These are phyloP conservation scores for Trypanosoma vivax DNA, from an alignment of 208 protist species.

Conservation along the genomic window DNA sequence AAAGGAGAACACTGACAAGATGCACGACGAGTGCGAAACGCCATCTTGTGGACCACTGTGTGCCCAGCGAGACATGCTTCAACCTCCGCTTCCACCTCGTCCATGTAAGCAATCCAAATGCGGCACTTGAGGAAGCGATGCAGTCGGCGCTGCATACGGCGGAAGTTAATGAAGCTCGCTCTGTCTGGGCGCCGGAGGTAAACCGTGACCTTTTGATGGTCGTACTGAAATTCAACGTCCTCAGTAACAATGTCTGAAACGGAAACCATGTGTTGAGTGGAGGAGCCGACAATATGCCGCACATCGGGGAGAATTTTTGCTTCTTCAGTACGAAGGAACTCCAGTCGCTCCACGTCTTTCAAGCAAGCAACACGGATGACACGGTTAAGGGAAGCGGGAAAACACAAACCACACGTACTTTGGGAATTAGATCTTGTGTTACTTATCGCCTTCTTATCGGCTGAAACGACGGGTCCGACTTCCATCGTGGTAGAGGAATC, in stretches of 20 bases:
- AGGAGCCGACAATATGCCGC: slow-evolving; percentile 8
- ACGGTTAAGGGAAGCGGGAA: neutral
- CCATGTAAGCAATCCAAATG: slow-evolving; percentile 75
- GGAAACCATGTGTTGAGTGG: neutral
- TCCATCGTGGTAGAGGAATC: too few species aligned
- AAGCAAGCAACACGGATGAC: neutral
- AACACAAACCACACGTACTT: too few species aligned
- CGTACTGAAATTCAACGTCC: slow-evolving; percentile 57
- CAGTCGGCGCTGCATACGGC: slow-evolving; percentile 66
- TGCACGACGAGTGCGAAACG: too few species aligned
- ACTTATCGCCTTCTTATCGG: too few species aligned
- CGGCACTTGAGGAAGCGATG: slow-evolving; percentile 57
- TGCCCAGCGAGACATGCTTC: neutral
- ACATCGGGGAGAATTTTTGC: neutral
- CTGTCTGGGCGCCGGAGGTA: slow-evolving; percentile 43
- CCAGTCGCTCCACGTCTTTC: neutral
- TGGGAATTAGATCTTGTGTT: too few species aligned
- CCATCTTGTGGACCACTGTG: slow-evolving; percentile 9
- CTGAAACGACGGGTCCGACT: too few species aligned
- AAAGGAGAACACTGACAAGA: too few species aligned
- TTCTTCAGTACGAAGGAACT: neutral
- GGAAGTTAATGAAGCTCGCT: slow-evolving; percentile 58
- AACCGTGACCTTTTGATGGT: slow-evolving; percentile 62
- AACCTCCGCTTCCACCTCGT: slow-evolving; percentile 30
- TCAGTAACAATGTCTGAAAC: slow-evolving; percentile 15